Evolutionary conservation across 1,284 basidiomycete genomes (phyloP).

Genomic region (Trichosporon asahii): DNA sequence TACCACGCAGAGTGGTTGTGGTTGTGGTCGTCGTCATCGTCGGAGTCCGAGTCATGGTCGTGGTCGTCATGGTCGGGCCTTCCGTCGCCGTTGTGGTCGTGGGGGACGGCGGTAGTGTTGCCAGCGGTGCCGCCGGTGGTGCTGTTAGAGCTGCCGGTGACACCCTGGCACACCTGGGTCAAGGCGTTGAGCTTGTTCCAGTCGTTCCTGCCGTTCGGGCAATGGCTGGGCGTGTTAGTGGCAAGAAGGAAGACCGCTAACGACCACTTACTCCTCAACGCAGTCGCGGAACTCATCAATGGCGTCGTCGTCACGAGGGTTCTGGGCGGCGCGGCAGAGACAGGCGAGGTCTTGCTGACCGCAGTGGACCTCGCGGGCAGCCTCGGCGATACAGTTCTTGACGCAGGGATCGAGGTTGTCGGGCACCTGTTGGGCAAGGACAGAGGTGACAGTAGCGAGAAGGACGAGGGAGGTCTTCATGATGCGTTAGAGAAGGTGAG

Average conservation of each 20-base stretch:
- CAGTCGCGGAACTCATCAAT: background rate
- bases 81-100: background rate
- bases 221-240: background rate
- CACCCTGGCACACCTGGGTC: background rate
- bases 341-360: background rate
- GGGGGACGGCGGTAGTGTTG: background rate
- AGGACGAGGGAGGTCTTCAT: background rate
- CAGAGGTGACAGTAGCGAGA: background rate
- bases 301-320: background rate
- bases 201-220: background rate
- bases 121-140: background rate
- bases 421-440: background rate
- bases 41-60: too few species aligned
- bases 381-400: background rate
- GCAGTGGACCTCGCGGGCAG: background rate
- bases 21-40: background rate
- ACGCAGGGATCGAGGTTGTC: background rate
- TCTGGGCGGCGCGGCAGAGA: background rate
- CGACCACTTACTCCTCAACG: background rate
- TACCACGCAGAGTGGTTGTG: background rate
- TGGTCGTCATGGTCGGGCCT: background rate
- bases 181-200: background rate
- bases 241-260: background rate
- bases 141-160: background rate
- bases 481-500: background rate